A percentile compares a stretch with the other conserved stretches of the same genome.
These are phyloP conservation scores for Aspergillus niger DNA, from an alignment of 2,329 filamentous ascomycete species.

Conservation along the genomic window DNA sequence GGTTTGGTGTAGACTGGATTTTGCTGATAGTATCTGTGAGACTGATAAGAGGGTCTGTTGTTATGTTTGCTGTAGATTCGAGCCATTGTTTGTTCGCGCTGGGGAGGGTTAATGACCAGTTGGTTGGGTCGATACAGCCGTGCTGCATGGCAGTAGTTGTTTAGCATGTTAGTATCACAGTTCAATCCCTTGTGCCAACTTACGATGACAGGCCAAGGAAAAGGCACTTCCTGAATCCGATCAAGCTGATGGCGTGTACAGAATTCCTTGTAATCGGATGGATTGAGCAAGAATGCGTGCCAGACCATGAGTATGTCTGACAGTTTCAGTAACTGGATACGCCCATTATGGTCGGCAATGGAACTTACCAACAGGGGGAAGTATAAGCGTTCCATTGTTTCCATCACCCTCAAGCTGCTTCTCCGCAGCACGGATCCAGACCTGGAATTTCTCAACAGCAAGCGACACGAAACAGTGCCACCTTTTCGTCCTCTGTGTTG, in stretches of 20 bases:
- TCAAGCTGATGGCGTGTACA: constrained; percentile 59
- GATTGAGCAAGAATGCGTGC: constrained; percentile 76
- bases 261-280: constrained; percentile 69
- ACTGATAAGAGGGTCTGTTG: constrained; percentile 7
- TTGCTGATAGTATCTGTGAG: not conserved
- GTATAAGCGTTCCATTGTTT: not conserved
- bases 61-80: not conserved
- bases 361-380: constrained; percentile 61
- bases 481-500: constrained; percentile 4
- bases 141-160: constrained; percentile 8
- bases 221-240: constrained; percentile 59
- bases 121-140: constrained; percentile 12
- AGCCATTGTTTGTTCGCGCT: constrained; percentile 4
- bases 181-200: not conserved
- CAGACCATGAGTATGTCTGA: constrained; percentile 75
- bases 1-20: not conserved
- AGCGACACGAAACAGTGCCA: constrained; percentile 18
- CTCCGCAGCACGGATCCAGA: constrained; percentile 14
- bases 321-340: not conserved
- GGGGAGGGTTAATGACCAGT: constrained; percentile 15
- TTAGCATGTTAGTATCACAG: not conserved
- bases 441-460: constrained; percentile 13
- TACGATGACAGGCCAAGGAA: constrained; percentile 64
- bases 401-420: not conserved
- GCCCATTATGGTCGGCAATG: not conserved